Evolutionary conservation across 1,284 basidiomycete genomes (phyloP), one percentile per base, ranked within the genome.

Genomic region (Gomphus sp.): DNA sequence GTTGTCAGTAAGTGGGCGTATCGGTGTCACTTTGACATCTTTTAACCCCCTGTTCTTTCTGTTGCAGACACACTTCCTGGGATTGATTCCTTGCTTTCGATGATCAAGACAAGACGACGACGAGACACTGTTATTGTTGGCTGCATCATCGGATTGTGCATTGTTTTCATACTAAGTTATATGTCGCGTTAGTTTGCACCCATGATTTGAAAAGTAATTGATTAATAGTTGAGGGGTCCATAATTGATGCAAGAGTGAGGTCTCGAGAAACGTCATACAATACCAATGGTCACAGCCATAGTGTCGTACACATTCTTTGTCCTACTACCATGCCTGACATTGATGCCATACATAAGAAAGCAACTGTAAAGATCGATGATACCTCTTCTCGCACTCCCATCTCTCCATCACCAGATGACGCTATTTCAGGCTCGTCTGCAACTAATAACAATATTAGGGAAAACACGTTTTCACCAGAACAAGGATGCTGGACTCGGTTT

Each of bases 41-140:
- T 50, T 45, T 6, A 28, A 58, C 59, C 48, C 34, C 11, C 28
- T 39, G 37, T 28, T 28, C 28, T 28, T 28, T 28, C 28, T 52
- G 25, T 12, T 62, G 55, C 68, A 90, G 92, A 80, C 65, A 87
- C 91, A 37, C 89, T 99, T 71, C 96, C 97, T 10, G 95, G 94
- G 1, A 86, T 99, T 64, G 96, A 95, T 73, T 91, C 87, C 62
- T 73, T 99, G 58, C 79, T 99, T 59, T 80, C 82, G 1, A 92
- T 98, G 87, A 98, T 99, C 70, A 89, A 90, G 68, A 87, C 91
- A 8, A 82, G 96, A 55, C 80, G 96, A 64, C 80, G 93, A 64
- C 76, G 95, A 66, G 97, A 99, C 71, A 85, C 91, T 11, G 80
- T 97, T 64, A 93, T 99, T 65, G 73, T 99, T 68, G 96, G 92